These are phyloP conservation scores for Fusarium phyllophilum DNA, from an alignment of 2,329 filamentous ascomycete genomes.

Conservation along the genomic window DNA sequence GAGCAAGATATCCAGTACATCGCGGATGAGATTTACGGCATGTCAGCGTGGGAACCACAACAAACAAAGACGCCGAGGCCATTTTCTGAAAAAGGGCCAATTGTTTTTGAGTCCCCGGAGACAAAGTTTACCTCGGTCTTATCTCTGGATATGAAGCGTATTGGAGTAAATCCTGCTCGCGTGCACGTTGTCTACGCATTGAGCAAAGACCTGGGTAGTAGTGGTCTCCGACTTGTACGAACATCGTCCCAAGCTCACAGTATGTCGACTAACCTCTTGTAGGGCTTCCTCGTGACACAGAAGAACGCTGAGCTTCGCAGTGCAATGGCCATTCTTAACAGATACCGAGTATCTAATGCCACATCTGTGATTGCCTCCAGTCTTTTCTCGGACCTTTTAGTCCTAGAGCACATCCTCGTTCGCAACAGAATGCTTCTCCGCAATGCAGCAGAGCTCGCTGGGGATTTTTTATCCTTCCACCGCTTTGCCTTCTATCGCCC, in stretches of 20 bases:
- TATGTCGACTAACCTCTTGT: background rate
- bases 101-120: background rate
- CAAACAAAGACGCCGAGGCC: background rate
- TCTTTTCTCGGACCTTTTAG: background rate
- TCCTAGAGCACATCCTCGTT: background rate
- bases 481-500: background rate
- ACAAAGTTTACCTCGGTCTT: background rate
- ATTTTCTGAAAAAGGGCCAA: background rate
- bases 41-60: background rate
- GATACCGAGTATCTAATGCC: background rate
- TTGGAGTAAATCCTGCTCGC: background rate
- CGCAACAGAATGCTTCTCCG: background rate
- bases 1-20: background rate
- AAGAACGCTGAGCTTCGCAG: background rate
- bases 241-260: background rate
- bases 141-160: background rate
- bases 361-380: background rate
- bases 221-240: background rate
- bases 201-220: background rate
- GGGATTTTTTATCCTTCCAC: background rate
- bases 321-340: background rate
- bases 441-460: background rate
- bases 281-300: background rate
- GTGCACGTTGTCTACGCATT: background rate
- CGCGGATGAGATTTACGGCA: background rate